Evolutionary conservation across 768 basidiomycete genomes (phyloP).

Genomic region (Lactarius psammicola): DNA sequence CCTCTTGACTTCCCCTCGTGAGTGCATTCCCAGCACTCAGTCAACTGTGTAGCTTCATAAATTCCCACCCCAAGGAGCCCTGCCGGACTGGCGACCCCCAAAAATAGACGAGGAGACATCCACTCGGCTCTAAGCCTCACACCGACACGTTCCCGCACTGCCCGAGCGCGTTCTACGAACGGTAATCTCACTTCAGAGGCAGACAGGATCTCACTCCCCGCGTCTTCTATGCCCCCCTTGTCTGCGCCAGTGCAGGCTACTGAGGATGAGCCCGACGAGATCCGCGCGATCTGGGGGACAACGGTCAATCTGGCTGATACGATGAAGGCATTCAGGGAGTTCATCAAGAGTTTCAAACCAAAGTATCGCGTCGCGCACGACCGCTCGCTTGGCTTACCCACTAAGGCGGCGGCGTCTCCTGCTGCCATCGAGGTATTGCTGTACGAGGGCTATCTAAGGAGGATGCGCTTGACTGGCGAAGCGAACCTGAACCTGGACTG

Average conservation of each 20-base stretch:
- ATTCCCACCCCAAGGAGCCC: slow-evolving; percentile 46
- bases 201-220: slow-evolving; percentile 54
- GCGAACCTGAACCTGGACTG: slow-evolving; percentile 92
- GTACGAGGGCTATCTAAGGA: slow-evolving; percentile 79
- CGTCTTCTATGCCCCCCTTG: slow-evolving; percentile 53
- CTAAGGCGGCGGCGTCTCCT: slow-evolving; percentile 52
- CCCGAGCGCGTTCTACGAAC: slow-evolving; percentile 39
- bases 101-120: slow-evolving; percentile 84
- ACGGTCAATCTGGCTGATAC: slow-evolving; percentile 89
- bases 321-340: slow-evolving; percentile 87
- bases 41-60: neutral
- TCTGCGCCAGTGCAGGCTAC: slow-evolving; percentile 61
- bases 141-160: slow-evolving; percentile 42
- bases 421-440: slow-evolving; percentile 65
- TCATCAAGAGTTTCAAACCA: slow-evolving; percentile 88
- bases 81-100: slow-evolving; percentile 53
- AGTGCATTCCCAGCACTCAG: slow-evolving; percentile 27
- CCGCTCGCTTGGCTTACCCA: slow-evolving; percentile 54
- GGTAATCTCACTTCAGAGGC: slow-evolving; percentile 59
- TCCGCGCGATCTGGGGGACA: slow-evolving; percentile 96
- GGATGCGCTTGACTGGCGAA: slow-evolving; percentile 90
- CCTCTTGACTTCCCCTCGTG: slow-evolving; percentile 72
- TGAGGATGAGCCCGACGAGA: slow-evolving; percentile 79
- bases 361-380: slow-evolving; percentile 82
- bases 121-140: slow-evolving; percentile 74